Evolutionary conservation across 352 stramenopile genomes (phyloP).

Genomic region (Pythium periplocum): DNA sequence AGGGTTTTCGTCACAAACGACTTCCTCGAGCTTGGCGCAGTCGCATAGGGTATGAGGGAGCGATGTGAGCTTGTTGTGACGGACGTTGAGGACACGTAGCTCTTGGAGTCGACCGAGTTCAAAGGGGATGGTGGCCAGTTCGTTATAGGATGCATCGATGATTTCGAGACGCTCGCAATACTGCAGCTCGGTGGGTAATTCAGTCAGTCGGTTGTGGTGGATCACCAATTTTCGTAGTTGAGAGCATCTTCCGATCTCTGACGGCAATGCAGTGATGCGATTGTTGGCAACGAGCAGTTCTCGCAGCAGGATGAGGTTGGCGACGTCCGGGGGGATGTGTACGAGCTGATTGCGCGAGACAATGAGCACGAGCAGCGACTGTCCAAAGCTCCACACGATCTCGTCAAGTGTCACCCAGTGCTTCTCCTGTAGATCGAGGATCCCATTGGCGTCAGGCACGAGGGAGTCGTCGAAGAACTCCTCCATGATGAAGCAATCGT

Average conservation of each 20-base stretch:
- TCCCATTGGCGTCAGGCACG: conserved; percentile 56
- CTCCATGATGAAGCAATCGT: conserved; percentile 33
- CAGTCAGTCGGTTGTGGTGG: conserved; percentile 61
- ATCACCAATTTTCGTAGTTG: conserved; percentile 67
- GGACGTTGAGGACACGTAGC: conserved; percentile 56
- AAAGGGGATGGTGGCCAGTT: conserved; percentile 37
- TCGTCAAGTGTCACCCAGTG: conserved; percentile 79
- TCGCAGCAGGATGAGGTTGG: conserved; percentile 57
- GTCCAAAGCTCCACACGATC: conserved; percentile 62
- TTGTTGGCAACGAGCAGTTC: conserved; percentile 64
- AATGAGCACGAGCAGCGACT: conserved; percentile 68
- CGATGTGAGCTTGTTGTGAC: conserved; percentile 66
- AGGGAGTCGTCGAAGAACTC: conserved; percentile 66
- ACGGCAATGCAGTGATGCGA: conserved; percentile 42
- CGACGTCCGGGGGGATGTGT: conserved; percentile 44
- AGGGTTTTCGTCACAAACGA: conserved; percentile 57
- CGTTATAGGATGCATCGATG: conserved; percentile 60
- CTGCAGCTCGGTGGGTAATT: conserved; percentile 54
- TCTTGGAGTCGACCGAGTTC: conserved; percentile 54
- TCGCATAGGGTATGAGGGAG: conserved; percentile 72
- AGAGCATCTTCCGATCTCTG: conserved; percentile 46
- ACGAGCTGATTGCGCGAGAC: conserved; percentile 70
- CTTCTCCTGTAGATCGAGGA: conserved; percentile 69
- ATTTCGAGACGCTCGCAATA: conserved; percentile 69
- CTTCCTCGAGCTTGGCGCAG: conserved; percentile 40